Evolutionary conservation across 2,329 filamentous ascomycete genomes (phyloP).

Genomic region (Phoma sp.): DNA sequence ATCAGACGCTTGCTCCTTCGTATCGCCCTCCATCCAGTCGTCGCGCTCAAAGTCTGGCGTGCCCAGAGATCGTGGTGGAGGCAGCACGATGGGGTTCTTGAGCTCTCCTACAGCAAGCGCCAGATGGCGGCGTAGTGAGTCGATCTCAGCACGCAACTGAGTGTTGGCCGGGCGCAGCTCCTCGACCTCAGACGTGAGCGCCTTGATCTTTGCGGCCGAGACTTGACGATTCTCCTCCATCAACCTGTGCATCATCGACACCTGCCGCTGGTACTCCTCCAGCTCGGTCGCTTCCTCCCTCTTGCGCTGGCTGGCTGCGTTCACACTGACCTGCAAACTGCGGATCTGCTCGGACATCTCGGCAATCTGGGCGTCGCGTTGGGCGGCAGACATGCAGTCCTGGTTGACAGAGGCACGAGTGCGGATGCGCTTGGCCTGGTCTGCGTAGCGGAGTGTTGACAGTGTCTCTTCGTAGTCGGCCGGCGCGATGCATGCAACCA

Average conservation of each 20-base stretch:
- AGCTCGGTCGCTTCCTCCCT: constrained; percentile 84
- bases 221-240: constrained; percentile 96
- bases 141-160: constrained; percentile 75
- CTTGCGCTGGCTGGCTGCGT: constrained; percentile 66
- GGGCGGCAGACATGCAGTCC: constrained; percentile 88
- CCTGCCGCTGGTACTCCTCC: constrained; percentile 93
- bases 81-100: constrained; percentile 85
- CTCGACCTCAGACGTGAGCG: constrained; percentile 65
- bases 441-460: constrained; percentile 93
- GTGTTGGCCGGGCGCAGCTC: constrained; percentile 58
- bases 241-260: constrained; percentile 87
- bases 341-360: constrained; percentile 97
- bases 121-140: constrained; percentile 85
- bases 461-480: constrained; percentile 97
- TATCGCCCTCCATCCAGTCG: constrained; percentile 37
- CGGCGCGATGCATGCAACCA: constrained; percentile 97
- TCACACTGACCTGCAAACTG: constrained; percentile 76
- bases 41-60: constrained; percentile 44
- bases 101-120: constrained; percentile 84
- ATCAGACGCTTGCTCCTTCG: constrained; percentile 37
- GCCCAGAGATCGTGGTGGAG: constrained; percentile 41
- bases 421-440: constrained; percentile 96
- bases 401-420: constrained; percentile 95
- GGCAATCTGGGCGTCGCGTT: constrained; percentile 91
- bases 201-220: constrained; percentile 91